These are phyloP conservation scores for Populus ilicifolia DNA, from an alignment of 345 rosid species.

Conservation along the genomic window DNA sequence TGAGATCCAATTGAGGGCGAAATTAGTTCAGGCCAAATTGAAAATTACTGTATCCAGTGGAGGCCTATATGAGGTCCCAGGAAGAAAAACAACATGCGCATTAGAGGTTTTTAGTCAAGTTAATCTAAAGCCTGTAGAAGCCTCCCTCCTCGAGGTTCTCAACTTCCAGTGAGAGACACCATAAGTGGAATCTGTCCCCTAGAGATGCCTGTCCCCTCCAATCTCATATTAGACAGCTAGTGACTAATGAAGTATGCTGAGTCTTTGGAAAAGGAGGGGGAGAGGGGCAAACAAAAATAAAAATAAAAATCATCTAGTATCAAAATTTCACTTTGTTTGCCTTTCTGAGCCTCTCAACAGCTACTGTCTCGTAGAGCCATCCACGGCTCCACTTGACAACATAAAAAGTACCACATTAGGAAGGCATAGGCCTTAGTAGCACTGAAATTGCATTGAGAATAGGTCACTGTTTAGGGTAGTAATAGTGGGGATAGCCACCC, in stretches of 20 bases:
- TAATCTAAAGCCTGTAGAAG: no score
- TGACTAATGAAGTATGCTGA: neutral
- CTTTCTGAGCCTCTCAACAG: neutral
- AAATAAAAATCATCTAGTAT: neutral
- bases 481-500: slow-evolving; percentile 50
- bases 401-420: neutral
- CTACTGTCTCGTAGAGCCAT: neutral
- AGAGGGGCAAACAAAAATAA: no score
- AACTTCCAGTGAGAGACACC: no score
- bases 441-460: neutral
- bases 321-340: slow-evolving; percentile 3
- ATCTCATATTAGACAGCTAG: neutral
- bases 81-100: no score
- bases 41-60: no score
- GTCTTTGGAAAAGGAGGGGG: neutral
- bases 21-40: no score
- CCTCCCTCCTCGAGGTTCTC: no score
- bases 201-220: no score
- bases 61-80: no score
- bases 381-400: neutral
- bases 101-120: no score
- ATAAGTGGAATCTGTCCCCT: no score
- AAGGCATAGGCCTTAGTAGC: neutral
- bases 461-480: slow-evolving; percentile 18
- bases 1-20: no score